Evolutionary conservation across 2,329 filamentous ascomycete species (phyloP).

Genomic region (Exophiala phaeomuriformis): DNA sequence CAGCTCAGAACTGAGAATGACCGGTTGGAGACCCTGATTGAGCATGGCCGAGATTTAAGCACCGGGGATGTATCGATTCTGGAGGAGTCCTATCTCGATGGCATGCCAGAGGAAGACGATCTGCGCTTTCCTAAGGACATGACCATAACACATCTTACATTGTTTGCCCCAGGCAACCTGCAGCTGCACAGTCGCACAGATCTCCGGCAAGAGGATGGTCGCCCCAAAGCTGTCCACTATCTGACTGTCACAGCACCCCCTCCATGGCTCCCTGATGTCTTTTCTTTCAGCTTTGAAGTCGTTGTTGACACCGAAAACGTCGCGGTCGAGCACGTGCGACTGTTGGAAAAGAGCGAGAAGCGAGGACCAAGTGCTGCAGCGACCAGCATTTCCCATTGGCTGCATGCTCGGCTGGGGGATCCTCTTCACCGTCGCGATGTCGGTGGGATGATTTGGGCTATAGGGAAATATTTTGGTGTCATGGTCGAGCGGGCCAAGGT

Average conservation of each 20-base stretch:
- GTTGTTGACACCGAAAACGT: slow-evolving; percentile 16
- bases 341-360: slow-evolving; percentile 1
- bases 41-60: slow-evolving; percentile 3
- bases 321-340: slow-evolving; percentile 11
- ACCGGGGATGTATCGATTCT: slow-evolving; percentile 7
- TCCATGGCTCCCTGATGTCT: slow-evolving; percentile 21
- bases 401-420: slow-evolving; percentile 15
- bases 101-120: not conserved
- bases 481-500: slow-evolving; percentile 22
- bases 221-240: slow-evolving; percentile 17
- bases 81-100: not conserved
- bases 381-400: slow-evolving; percentile 21
- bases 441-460: slow-evolving; percentile 22
- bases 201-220: slow-evolving; percentile 4
- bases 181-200: slow-evolving; percentile 13
- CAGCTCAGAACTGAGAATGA: slow-evolving; percentile 5
- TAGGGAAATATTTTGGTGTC: slow-evolving; percentile 24
- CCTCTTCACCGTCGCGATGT: slow-evolving; percentile 21
- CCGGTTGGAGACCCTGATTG: slow-evolving; percentile 9
- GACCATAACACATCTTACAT: slow-evolving; percentile 13
- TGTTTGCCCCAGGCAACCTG: slow-evolving; percentile 25
- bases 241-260: slow-evolving; percentile 18
- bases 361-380: not conserved
- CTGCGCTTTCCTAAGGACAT: not conserved
- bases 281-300: slow-evolving; percentile 17